Evolutionary conservation across 73 alveolate genomes (phyloP).

Genomic region (Stentor coeruleus): DNA sequence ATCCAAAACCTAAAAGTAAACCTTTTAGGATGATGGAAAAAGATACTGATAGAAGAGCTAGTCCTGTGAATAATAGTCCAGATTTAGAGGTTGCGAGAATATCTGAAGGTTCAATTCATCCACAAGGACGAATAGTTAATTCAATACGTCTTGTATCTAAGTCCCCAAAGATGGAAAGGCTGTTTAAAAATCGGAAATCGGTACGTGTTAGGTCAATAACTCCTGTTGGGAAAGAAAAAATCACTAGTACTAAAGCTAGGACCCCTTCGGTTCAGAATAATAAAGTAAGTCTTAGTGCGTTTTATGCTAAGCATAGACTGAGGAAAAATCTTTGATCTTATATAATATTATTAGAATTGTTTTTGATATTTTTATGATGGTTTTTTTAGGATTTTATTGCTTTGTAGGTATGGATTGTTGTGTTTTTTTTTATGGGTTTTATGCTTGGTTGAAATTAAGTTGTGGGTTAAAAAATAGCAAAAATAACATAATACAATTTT

Average conservation of each 20-base stretch:
- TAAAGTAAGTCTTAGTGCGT: neutral
- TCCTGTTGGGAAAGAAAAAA: neutral
- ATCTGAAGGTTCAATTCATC: neutral
- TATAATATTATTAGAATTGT: no score
- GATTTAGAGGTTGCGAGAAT: neutral
- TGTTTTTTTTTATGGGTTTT: no score
- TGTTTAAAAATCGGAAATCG: neutral
- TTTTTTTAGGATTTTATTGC: no score
- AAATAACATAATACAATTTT: no score
- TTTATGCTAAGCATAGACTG: neutral
- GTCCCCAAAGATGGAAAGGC: neutral
- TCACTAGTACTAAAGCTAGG: no score
- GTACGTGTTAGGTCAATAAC: constrained; percentile 14
- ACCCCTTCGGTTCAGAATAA: constrained; percentile 8
- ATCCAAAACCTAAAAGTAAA: neutral
- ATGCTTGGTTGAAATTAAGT: no score
- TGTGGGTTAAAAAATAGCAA: no score
- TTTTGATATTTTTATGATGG: no score
- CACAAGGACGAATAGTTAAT: neutral
- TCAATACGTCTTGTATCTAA: neutral
- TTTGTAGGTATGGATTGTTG: no score
- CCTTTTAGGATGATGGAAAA: neutral
- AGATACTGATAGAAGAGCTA: neutral
- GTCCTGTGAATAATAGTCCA: no score
- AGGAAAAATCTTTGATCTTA: neutral